These are phyloP conservation scores for Podospora fimiseda DNA, from an alignment of 495 filamentous ascomycete genomes.

Conservation along the genomic window DNA sequence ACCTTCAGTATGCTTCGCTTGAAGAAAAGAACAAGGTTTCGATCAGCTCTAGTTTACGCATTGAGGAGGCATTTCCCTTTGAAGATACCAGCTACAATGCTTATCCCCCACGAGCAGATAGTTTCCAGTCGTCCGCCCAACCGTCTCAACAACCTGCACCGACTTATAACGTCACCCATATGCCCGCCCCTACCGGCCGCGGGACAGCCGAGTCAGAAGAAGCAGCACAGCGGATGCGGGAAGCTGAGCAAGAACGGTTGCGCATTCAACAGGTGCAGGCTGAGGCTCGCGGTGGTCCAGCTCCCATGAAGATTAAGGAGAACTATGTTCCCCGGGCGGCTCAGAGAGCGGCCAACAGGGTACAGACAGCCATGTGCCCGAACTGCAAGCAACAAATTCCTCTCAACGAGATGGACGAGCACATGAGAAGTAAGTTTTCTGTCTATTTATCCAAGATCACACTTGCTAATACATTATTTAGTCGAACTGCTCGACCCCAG, in stretches of 20 bases:
- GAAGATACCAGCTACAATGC: conserved; percentile 49
- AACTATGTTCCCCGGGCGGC: conserved; percentile 87
- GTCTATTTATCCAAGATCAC: not conserved
- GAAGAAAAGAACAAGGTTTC: conserved; percentile 92
- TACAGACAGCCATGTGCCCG: conserved; percentile 73
- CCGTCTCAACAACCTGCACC: conserved; percentile 24
- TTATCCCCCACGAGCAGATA: conserved; percentile 25
- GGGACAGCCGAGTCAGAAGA: conserved; percentile 49
- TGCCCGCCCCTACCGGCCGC: conserved; percentile 25
- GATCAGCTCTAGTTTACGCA: conserved; percentile 69
- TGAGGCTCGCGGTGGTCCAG: conserved; percentile 59
- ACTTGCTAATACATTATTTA: conserved; percentile 11
- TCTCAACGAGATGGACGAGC: conserved; percentile 77
- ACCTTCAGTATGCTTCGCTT: conserved; percentile 86
- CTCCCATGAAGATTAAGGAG: conserved; percentile 86
- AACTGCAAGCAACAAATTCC: conserved; percentile 91
- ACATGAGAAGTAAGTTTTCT: conserved; percentile 69
- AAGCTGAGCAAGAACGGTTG: conserved; percentile 60
- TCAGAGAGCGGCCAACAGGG: conserved; percentile 56
- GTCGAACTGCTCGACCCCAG: conserved; percentile 83
- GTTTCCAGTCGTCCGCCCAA: conserved; percentile 23
- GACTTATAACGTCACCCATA: conserved; percentile 25
- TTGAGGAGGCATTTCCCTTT: conserved; percentile 92
- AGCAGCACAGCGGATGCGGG: conserved; percentile 59
- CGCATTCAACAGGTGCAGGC: conserved; percentile 73